These are phyloP conservation scores for Periglandula ipomoeae DNA, from an alignment of 2,329 filamentous ascomycete species.

Conservation along the genomic window DNA sequence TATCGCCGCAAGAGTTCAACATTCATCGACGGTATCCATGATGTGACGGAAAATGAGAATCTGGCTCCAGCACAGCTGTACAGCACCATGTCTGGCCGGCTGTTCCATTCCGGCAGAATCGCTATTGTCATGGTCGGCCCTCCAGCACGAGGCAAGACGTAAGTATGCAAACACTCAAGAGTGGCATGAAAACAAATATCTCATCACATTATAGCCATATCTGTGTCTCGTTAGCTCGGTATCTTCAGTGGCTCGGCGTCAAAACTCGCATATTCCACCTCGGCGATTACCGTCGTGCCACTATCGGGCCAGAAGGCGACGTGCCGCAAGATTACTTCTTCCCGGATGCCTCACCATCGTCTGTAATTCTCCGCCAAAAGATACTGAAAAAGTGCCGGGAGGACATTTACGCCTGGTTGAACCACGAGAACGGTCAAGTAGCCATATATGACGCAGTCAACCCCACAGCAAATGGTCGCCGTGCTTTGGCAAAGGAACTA, in stretches of 20 bases:
- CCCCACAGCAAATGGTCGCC: constrained; percentile 71
- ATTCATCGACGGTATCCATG: constrained; percentile 95
- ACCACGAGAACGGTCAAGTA: constrained; percentile 95
- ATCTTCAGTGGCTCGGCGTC: constrained; percentile 92
- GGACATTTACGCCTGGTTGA: constrained; percentile 92
- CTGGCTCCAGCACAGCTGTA: constrained; percentile 95
- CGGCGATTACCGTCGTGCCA: constrained; percentile 90
- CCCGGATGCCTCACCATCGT: constrained; percentile 83
- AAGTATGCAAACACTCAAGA: constrained; percentile 25
- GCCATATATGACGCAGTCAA: constrained; percentile 99
- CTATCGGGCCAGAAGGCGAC: constrained; percentile 71
- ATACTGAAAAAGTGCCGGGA: constrained; percentile 96
- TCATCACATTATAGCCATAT: constrained; percentile 57
- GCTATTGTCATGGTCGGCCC: constrained; percentile 95
- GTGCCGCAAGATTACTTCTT: constrained; percentile 98
- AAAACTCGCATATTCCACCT: constrained; percentile 98
- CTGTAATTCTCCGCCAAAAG: constrained; percentile 90
- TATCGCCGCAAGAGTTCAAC: constrained; percentile 91
- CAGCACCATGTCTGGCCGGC: constrained; percentile 91
- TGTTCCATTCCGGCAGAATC: constrained; percentile 95
- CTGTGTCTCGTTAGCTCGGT: constrained; percentile 88
- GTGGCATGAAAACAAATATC: neutral
- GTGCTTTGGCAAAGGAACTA: constrained; percentile 87
- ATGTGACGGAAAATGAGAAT: constrained; percentile 70
- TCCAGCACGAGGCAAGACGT: constrained; percentile 92